These are phyloP conservation scores for Coffea canephora DNA, from an alignment of 257 asterid species.

Conservation along the genomic window DNA sequence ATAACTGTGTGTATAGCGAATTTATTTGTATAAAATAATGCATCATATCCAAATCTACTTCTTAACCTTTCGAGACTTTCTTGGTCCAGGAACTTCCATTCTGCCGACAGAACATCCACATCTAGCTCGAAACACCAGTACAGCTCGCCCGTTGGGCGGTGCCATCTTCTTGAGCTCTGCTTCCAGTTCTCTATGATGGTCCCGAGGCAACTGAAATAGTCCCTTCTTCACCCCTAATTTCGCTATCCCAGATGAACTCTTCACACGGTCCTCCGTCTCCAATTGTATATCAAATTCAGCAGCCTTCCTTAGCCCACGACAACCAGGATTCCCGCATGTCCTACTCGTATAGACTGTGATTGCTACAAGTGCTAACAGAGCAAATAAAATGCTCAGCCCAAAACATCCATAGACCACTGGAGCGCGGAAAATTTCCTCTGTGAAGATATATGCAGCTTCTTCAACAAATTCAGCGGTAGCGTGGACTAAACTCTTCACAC, in stretches of 20 bases:
- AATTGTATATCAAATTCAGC: conserved; percentile 92
- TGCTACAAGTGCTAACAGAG: conserved; percentile 55
- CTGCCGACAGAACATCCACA: conserved; percentile 92
- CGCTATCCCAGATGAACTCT: conserved; percentile 31
- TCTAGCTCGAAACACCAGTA: conserved; percentile 76
- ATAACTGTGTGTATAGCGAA: conserved; percentile 25
- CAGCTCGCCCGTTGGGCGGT: conserved; percentile 89
- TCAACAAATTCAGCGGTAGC: conserved; percentile 41
- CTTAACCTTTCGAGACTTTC: conserved; percentile 70
- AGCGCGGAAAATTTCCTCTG: conserved; percentile 62
- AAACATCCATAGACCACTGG: conserved; percentile 80
- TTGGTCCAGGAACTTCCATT: conserved; percentile 87
- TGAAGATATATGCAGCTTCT: conserved; percentile 48
- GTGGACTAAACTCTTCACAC: conserved; percentile 34
- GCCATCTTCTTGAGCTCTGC: conserved; percentile 97
- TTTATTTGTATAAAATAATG: conserved; percentile 17
- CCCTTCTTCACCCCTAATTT: conserved; percentile 57
- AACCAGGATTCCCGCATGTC: conserved; percentile 69
- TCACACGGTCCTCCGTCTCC: conserved; percentile 76
- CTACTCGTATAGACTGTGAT: conserved; percentile 48
- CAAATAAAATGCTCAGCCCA: conserved; percentile 65
- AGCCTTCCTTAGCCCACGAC: conserved; percentile 72
- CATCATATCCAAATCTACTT: conserved; percentile 38
- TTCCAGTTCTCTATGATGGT: conserved; percentile 79
- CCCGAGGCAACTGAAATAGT: conserved; percentile 68